These are phyloP conservation scores for Cryomyces antarcticus DNA, from an alignment of 495 filamentous ascomycete species.

Conservation along the genomic window DNA sequence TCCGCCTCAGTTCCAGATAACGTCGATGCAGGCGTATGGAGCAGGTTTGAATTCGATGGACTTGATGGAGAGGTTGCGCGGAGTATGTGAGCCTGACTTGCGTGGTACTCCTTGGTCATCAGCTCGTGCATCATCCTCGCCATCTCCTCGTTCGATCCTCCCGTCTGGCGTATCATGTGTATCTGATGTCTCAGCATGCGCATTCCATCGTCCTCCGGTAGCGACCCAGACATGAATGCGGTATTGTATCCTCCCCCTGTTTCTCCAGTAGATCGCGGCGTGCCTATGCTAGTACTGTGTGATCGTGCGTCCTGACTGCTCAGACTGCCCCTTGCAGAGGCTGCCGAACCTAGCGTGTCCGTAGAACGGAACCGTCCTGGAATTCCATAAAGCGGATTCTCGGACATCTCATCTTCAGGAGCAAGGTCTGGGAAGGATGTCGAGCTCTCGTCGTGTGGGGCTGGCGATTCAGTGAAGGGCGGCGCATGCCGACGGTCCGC, in stretches of 20 bases:
- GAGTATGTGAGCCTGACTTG: conserved; percentile 1
- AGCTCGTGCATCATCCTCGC: conserved; percentile 65
- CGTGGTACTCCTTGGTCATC: conserved; percentile 58
- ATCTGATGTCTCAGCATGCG: conserved; percentile 52
- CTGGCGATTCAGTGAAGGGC: background rate
- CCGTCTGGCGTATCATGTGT: conserved; percentile 46
- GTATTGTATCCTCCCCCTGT: conserved; percentile 5
- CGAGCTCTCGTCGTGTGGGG: background rate
- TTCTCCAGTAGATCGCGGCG: background rate
- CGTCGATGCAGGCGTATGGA: conserved; percentile 10
- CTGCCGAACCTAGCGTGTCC: too few relatives aligned
- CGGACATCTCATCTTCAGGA: conserved; percentile 9
- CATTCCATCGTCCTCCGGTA: conserved; percentile 94
- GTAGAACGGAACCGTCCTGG: background rate
- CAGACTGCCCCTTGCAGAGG: background rate
- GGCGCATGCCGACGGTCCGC: too few relatives aligned
- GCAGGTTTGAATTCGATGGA: background rate
- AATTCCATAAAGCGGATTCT: conserved; percentile 12
- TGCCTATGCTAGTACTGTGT: background rate
- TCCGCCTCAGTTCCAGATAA: conserved; percentile 12
- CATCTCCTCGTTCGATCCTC: conserved; percentile 49
- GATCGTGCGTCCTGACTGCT: background rate
- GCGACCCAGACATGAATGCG: conserved; percentile 15
- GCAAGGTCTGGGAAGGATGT: too few relatives aligned
- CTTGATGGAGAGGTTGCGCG: conserved; percentile 1